Conservation (phyloP, 805 yeast genomes). For the Isabelozyma gotoi region DNA sequence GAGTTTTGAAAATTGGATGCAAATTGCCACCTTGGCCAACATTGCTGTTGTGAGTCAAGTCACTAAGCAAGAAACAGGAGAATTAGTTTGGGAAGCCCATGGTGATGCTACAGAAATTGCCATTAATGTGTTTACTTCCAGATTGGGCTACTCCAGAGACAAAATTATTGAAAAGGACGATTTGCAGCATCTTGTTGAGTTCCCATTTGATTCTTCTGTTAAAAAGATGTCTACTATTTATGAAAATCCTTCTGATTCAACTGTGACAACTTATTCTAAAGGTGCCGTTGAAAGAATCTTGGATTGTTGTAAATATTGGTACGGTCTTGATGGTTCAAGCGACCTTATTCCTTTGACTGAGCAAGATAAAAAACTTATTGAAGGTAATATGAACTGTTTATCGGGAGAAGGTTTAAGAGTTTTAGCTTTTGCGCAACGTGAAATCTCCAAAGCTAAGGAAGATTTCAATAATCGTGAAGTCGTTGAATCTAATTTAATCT, state of each 20-base stretch:
- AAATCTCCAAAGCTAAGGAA: constrained; percentile 11
- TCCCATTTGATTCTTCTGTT: constrained; percentile 32
- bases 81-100: constrained; percentile 65
- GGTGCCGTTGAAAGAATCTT: constrained; percentile 35
- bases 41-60: constrained; percentile 64
- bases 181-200: constrained; percentile 23
- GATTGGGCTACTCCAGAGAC: constrained; percentile 22
- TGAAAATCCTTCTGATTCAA: constrained; percentile 4
- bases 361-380: constrained; percentile 16
- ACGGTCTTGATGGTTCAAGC: constrained; percentile 5
- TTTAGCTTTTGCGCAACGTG: constrained; percentile 29
- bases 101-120: constrained; percentile 40
- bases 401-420: constrained; percentile 32
- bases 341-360: constrained; percentile 15
- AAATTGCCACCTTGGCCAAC: constrained; percentile 74
- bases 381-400: constrained; percentile 24
- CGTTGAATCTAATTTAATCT: constrained; percentile 22
- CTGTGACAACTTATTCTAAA: constrained; percentile 18
- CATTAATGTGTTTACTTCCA: constrained; percentile 29
- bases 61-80: constrained; percentile 38
- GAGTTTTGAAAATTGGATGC: constrained; percentile 51
- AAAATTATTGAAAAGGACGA: constrained; percentile 11
- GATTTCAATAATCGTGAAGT: constrained; percentile 13
- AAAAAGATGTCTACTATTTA: constrained; percentile 32
- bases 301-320: constrained; percentile 23